Conservation (phyloP, 495 filamentous ascomycete species). For the Cetradonia linearis region DNA sequence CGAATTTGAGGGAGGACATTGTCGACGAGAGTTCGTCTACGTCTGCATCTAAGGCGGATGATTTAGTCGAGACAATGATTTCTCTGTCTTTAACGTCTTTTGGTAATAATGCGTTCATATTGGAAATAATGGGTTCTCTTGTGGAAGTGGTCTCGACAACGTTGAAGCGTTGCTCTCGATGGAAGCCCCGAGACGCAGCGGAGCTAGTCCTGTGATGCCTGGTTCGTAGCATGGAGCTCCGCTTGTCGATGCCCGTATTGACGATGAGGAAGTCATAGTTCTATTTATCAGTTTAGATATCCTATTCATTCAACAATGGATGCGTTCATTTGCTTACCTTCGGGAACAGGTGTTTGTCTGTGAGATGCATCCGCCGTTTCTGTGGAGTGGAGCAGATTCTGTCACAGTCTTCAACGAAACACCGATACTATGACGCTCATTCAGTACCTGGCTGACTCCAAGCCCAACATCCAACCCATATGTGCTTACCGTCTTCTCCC, state of each 20-base stretch:
- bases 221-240: conserved; percentile 62
- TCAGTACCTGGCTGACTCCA: neutral
- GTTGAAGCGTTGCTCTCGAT: conserved; percentile 11
- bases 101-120: neutral
- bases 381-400: conserved; percentile 71
- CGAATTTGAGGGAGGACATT: conserved; percentile 75
- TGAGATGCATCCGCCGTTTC: conserved; percentile 76
- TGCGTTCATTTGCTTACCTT: conserved; percentile 35
- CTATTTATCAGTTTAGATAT: conserved; percentile 23
- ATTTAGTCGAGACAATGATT: neutral
- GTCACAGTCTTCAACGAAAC: conserved; percentile 84
- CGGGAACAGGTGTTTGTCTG: conserved; percentile 92
- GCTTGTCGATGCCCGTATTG: conserved; percentile 77
- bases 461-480: neutral
- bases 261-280: conserved; percentile 87
- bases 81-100: neutral
- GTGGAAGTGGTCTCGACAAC: neutral
- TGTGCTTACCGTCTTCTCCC: conserved; percentile 74
- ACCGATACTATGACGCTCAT: conserved; percentile 51
- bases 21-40: conserved; percentile 65
- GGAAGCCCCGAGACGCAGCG: conserved; percentile 27
- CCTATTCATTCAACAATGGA: neutral
- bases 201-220: conserved; percentile 43
- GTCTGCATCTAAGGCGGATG: conserved; percentile 27
- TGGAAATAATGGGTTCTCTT: neutral